A percentile compares a stretch with the other conserved stretches of the same genome.
phyloP scores from a whole-genome alignment of 2,329 filamentous ascomycete species.

The Blastomyces parvus region DNA sequence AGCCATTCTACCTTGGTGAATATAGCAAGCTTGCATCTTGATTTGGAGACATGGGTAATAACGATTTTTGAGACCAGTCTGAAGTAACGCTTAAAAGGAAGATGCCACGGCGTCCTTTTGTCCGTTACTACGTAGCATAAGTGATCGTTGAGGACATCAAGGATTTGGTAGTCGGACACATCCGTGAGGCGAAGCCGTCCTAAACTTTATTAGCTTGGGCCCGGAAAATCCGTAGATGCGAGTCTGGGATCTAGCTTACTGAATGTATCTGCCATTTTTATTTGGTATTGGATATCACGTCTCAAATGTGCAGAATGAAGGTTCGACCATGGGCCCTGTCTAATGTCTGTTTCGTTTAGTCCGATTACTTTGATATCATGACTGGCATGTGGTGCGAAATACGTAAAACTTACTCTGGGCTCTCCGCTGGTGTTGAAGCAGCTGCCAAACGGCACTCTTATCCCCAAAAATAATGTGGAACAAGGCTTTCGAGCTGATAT shows the following conservation, averaged over 20 bases:
- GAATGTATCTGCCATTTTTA: slow-evolving; percentile 57
- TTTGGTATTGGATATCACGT: slow-evolving; percentile 72
- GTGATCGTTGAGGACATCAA: slow-evolving; percentile 73
- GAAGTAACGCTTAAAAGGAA: slow-evolving; percentile 71
- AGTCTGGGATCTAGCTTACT: slow-evolving; percentile 35
- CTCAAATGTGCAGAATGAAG: slow-evolving; percentile 61
- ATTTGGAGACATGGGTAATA: slow-evolving; percentile 87
- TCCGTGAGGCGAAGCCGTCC: slow-evolving; percentile 46
- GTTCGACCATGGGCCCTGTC: slow-evolving; percentile 74
- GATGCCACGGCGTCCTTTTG: slow-evolving; percentile 63
- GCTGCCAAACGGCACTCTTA: slow-evolving; percentile 87
- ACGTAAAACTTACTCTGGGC: slow-evolving; percentile 46
- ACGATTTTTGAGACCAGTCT: slow-evolving; percentile 81
- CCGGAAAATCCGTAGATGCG: not conserved
- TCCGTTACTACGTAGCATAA: slow-evolving; percentile 59
- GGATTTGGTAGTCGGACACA: slow-evolving; percentile 73
- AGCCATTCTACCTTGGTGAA: slow-evolving; percentile 85
- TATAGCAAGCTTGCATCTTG: slow-evolving; percentile 80
- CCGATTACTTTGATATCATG: not conserved
- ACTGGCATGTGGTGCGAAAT: not conserved
- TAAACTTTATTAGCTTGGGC: slow-evolving; percentile 19
- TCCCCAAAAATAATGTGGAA: slow-evolving; percentile 97
- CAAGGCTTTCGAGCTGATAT: slow-evolving; percentile 84
- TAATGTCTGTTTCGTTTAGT: slow-evolving; percentile 47
- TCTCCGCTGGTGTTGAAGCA: slow-evolving; percentile 74